Evolutionary conservation across 164 flowering plant genomes (phyloP).

Genomic region (Buxus sempervirens): DNA sequence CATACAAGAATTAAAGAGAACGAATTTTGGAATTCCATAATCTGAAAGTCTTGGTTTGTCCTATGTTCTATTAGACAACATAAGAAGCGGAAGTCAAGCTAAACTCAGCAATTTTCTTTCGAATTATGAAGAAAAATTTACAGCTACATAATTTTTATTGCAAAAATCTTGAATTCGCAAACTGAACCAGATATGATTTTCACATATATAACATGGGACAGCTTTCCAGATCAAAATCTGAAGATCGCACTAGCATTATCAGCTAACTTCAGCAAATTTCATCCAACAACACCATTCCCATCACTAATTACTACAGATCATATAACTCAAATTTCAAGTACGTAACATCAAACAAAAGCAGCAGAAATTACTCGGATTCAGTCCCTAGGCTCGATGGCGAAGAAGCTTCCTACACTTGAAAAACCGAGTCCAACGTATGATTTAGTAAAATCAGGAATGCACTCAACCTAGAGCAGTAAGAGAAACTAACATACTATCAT

Average conservation of each 20-base stretch:
- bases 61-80: too few species aligned
- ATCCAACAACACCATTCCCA: not conserved
- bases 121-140: not conserved
- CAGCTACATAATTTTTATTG: not conserved
- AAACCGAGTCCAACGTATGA: slow-evolving; percentile 17
- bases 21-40: not conserved
- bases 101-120: slow-evolving; percentile 11
- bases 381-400: slow-evolving; percentile 3
- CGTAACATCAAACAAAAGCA: slow-evolving; percentile 5
- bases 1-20: not conserved
- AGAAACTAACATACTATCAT: not conserved
- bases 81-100: not conserved
- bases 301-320: not conserved
- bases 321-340: not conserved
- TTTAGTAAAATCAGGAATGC: slow-evolving; percentile 21
- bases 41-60: not conserved
- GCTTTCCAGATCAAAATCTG: slow-evolving; percentile 10
- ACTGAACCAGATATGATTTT: not conserved
- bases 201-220: not conserved
- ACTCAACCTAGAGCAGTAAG: not conserved
- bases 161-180: slow-evolving; percentile 1
- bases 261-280: not conserved
- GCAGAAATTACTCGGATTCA: slow-evolving; percentile 10
- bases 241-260: not conserved
- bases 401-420: not conserved